These are phyloP conservation scores for Gamsiella multidivaricata DNA, from an alignment of 192 early-diverging fungal genomes.

Conservation along the genomic window DNA sequence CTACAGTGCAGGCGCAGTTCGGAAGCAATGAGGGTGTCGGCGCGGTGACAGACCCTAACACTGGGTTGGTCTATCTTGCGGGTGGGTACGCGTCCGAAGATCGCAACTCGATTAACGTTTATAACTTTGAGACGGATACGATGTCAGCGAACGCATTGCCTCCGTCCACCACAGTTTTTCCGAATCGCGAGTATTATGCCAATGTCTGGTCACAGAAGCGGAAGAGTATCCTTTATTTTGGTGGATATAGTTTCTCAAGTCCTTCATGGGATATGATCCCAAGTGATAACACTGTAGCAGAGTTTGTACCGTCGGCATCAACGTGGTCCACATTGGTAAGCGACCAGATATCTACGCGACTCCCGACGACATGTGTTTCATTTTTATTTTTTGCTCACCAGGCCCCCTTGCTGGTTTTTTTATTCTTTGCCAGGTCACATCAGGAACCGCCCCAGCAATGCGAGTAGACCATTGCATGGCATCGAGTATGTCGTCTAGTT, in stretches of 20 bases:
- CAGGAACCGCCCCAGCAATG: constrained; percentile 16
- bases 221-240: constrained; percentile 40
- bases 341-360: not conserved
- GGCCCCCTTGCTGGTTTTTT: not conserved
- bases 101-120: constrained; percentile 16
- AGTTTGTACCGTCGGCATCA: constrained; percentile 15
- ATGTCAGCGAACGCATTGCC: constrained; percentile 6
- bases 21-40: constrained; percentile 19
- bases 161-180: not conserved
- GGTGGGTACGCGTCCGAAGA: constrained; percentile 13
- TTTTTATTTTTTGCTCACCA: not conserved
- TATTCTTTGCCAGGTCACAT: constrained; percentile 7
- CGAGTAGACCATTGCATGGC: constrained; percentile 43
- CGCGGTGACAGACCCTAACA: constrained; percentile 24
- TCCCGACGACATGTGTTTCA: not conserved
- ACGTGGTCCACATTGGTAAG: constrained; percentile 31
- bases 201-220: constrained; percentile 19
- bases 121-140: constrained; percentile 14
- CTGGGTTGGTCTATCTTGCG: constrained; percentile 29
- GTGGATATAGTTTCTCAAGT: constrained; percentile 42
- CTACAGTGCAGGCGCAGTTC: not conserved
- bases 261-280: not conserved
- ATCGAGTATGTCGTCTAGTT: constrained; percentile 11
- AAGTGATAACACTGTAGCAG: constrained; percentile 14
- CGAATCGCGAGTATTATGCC: constrained; percentile 21